A percentile compares a stretch with the other conserved stretches of the same genome.
Conservation (phyloP, 805 yeast genomes). For the Pichia insulana region DNA sequence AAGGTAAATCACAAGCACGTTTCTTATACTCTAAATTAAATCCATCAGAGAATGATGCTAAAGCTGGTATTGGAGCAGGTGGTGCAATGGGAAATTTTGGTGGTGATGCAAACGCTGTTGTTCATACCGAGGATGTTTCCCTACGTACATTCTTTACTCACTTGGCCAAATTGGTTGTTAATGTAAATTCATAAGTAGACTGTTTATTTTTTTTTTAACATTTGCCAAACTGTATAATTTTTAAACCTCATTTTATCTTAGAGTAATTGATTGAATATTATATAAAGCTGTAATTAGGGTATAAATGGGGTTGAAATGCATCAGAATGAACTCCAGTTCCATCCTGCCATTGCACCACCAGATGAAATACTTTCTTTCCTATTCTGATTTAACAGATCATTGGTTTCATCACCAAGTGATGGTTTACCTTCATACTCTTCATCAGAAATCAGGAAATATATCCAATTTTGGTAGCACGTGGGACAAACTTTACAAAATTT, state of each 20-base stretch:
- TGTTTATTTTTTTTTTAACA: no score
- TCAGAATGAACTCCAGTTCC: slow-evolving; percentile 48
- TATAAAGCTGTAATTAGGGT: neutral
- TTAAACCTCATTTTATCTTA: no score
- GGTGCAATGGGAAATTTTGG: slow-evolving; percentile 41
- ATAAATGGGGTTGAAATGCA: neutral
- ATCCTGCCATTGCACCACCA: slow-evolving; percentile 31
- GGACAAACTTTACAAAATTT: slow-evolving; percentile 25
- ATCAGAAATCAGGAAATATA: slow-evolving; percentile 19
- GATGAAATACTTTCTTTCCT: slow-evolving; percentile 11
- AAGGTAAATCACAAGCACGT: slow-evolving; percentile 98
- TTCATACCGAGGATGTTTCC: slow-evolving; percentile 92
- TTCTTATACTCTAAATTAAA: slow-evolving; percentile 90
- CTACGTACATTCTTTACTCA: slow-evolving; percentile 93
- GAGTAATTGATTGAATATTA: neutral
- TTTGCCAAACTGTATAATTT: neutral
- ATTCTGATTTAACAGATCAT: slow-evolving; percentile 14
- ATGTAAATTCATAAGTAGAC: slow-evolving; percentile 18
- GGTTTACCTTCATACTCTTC: slow-evolving; percentile 20
- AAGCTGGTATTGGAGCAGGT: slow-evolving; percentile 24
- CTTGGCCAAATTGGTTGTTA: slow-evolving; percentile 82
- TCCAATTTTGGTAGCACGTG: slow-evolving; percentile 20
- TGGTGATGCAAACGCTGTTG: slow-evolving; percentile 54
- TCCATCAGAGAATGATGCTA: slow-evolving; percentile 67
- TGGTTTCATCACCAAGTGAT: slow-evolving; percentile 1